Base-by-base conservation (phyloP, 1,284 basidiomycete genomes). In the Naganishia sp. region DNA sequence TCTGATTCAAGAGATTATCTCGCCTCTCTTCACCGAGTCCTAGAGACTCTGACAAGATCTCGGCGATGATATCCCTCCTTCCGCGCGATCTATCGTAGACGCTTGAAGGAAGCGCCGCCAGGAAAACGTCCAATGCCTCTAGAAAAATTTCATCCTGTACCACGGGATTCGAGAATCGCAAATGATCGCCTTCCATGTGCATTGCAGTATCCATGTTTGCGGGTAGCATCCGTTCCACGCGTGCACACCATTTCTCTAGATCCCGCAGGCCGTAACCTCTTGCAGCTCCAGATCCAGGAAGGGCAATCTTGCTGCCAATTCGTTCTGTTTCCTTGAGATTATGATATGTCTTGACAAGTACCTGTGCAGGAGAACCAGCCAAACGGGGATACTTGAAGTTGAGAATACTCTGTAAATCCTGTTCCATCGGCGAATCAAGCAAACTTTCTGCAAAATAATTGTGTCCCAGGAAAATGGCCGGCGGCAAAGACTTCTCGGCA, bases 101-200 rank as follows among this genome's bases (percentile, higher is more conserved):
- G 83, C 72, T 3, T 80, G 39, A 82, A 75, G 53, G 70, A 7
- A 69, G 87, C 31, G 85, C 83, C 25, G 92, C 93, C 69, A 98
- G 90, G 80, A 99, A 98, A 31, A 96, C 86, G 77, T 99, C 96
- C 31, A 89, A 85, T 0, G 91, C 92, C 75, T 96, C 92, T 50
- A 94, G 83, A 72, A 90, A 94, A 28, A 96, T 87, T 65, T 95
- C 91, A 75, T 99, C 95, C 65, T 94, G 88, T 11, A 94, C 76
- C 0, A 85, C 80, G 4, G 89, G 86, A 75, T 94, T 92, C n/a
- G 87, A 82, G 72, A 92, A 87, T 1, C 74, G 63, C 10, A 71
- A 65, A 13, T 74, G 69, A 1, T 77, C 72, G n/a, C 70, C 60
- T 33, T 79, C 76, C 31, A 83, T 63, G 59, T 83, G 82, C 82